These are phyloP conservation scores for Aspergillus fumigatus DNA, from an alignment of 2,329 filamentous ascomycete species.

Conservation along the genomic window DNA sequence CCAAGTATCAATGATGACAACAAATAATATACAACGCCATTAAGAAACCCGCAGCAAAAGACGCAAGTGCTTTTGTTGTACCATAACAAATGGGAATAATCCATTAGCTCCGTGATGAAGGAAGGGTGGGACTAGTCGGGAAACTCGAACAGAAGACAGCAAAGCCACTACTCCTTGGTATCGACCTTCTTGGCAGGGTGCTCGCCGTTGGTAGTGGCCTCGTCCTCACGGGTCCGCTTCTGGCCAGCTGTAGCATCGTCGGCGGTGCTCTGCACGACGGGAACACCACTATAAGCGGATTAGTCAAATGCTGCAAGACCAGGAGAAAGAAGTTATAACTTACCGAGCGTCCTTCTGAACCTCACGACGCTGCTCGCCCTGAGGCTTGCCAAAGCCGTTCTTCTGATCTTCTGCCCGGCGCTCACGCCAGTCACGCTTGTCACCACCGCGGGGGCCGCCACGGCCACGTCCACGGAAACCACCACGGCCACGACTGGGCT, in stretches of 20 bases:
- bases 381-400: slow-evolving; percentile 33
- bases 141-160: slow-evolving; percentile 3
- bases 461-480: slow-evolving; percentile 41
- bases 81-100: slow-evolving; percentile 1
- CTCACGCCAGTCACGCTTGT: slow-evolving; percentile 41
- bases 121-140: slow-evolving; percentile 6
- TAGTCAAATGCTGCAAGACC: slow-evolving; percentile 8
- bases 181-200: slow-evolving; percentile 48
- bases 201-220: slow-evolving; percentile 27
- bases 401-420: slow-evolving; percentile 42
- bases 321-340: slow-evolving; percentile 1
- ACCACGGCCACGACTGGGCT: slow-evolving; percentile 47
- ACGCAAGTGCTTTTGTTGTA: slow-evolving; percentile 5
- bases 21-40: slow-evolving; percentile 9
- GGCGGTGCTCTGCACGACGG: slow-evolving; percentile 38
- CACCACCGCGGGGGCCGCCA: slow-evolving; percentile 33
- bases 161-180: slow-evolving; percentile 34
- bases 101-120: slow-evolving; percentile 18
- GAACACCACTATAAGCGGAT: slow-evolving; percentile 37
- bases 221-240: slow-evolving; percentile 46
- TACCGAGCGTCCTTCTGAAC: slow-evolving; percentile 42
- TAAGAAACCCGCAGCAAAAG: neutral
- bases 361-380: slow-evolving; percentile 25
- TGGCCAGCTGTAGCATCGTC: slow-evolving; percentile 28
- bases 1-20: neutral